Conservation (phyloP, 2,329 filamentous ascomycete species). For the Pseudodiploospora longispora region DNA sequence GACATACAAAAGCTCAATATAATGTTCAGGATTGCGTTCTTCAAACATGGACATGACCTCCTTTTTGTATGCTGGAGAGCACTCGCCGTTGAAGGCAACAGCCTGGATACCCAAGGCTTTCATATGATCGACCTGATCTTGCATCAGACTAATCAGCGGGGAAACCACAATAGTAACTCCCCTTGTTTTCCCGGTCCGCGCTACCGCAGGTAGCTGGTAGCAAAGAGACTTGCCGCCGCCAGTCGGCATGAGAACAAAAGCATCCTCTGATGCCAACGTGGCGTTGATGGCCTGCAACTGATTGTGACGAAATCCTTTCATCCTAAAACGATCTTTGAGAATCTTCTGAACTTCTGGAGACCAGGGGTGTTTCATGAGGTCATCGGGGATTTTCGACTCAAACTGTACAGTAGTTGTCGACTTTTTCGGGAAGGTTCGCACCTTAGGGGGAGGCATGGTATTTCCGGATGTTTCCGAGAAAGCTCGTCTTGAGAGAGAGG, state of each 20-base stretch:
- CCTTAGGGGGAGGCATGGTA: conserved; percentile 21
- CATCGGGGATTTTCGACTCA: conserved; percentile 34
- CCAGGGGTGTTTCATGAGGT: conserved; percentile 66
- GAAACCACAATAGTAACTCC: conserved; percentile 95
- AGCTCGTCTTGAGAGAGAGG: conserved; percentile 24
- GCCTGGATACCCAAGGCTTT: conserved; percentile 68
- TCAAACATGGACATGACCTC: conserved; percentile 59
- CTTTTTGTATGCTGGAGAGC: conserved; percentile 51
- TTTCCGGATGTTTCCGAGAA: conserved; percentile 45
- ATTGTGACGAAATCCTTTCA: conserved; percentile 81
- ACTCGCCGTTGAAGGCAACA: conserved; percentile 73
- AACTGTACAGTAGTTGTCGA: conserved; percentile 16
- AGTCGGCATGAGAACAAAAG: conserved; percentile 95
- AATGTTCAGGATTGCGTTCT: conserved; percentile 59
- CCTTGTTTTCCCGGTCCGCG: conserved; percentile 69
- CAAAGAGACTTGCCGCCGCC: conserved; percentile 95
- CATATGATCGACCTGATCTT: conserved; percentile 87
- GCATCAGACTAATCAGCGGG: conserved; percentile 89
- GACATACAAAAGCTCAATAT: conserved; percentile 83
- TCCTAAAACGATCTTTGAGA: conserved; percentile 75
- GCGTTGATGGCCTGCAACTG: conserved; percentile 95
- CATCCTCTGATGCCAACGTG: conserved; percentile 77
- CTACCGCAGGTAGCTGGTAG: conserved; percentile 86
- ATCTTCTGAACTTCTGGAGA: conserved; percentile 74
- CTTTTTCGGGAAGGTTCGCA: conserved; percentile 25